Percentiles rank a stretch among this genome's conserved stretches.
phyloP scores from a whole-genome alignment of 2,329 filamentous ascomycete species.

The Daldinia sp. region DNA sequence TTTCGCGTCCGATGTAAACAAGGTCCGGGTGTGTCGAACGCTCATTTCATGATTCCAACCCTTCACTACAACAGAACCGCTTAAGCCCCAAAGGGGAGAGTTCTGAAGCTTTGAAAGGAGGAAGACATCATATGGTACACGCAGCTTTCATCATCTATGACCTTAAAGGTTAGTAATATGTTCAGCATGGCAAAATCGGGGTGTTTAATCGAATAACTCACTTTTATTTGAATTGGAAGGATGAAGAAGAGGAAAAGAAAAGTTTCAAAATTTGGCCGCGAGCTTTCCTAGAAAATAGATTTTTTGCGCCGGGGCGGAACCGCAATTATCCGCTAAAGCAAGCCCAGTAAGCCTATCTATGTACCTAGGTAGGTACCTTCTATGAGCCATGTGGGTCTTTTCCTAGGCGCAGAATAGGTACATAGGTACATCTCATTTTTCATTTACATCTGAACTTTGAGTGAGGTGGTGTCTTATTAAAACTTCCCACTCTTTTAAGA shows the following conservation, averaged over 20 bases:
- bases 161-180: constrained; percentile 52
- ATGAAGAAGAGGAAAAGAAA: constrained; percentile 72
- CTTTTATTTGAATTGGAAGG: constrained; percentile 99
- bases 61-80: constrained; percentile 78
- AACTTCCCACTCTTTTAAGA: constrained; percentile 5
- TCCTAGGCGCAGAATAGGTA: not conserved
- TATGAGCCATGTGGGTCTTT: not conserved
- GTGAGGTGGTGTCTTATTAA: constrained; percentile 12
- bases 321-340: constrained; percentile 53
- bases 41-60: constrained; percentile 89
- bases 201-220: constrained; percentile 64
- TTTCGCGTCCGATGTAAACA: constrained; percentile 97
- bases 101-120: constrained; percentile 74
- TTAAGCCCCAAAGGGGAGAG: constrained; percentile 95
- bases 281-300: constrained; percentile 41
- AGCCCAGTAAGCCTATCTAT: too few relatives aligned
- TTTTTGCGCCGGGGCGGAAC: constrained; percentile 50
- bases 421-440: constrained; percentile 3
- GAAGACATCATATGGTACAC: constrained; percentile 91
- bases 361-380: constrained; percentile 14
- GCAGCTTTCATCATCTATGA: constrained; percentile 98
- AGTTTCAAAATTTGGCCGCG: constrained; percentile 49
- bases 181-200: constrained; percentile 13
- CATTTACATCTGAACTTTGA: not conserved
- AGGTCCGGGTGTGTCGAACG: constrained; percentile 98